Evolutionary conservation across 2,329 filamentous ascomycete species (phyloP), one percentile per base, ranked within the genome.

Genomic region (Ascochyta rabiei): DNA sequence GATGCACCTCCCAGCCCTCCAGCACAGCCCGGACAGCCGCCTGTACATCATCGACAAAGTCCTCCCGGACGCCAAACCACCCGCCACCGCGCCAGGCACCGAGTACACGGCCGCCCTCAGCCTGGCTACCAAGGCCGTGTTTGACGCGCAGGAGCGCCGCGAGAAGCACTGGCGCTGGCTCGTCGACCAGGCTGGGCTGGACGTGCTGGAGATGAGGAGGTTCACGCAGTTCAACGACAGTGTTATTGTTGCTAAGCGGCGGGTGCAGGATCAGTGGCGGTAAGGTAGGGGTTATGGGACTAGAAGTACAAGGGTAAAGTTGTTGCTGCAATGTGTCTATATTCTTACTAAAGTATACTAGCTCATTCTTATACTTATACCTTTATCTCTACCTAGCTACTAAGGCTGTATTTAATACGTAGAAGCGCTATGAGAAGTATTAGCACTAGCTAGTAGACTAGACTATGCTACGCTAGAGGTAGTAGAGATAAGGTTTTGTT

Each of bases 131-230:
- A 46, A 24, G 9, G 47, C 51, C 1, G 23, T 44, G 34, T 48
- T 39, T 5, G 52, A 28, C n/a, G 47, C 46, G n/a, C 52, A 47
- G 24, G 59, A 62, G 43, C 28, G 61, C 28, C 55, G 49, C 1
- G 60, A 63, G 40, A 41, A 18, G 31, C 49, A 62, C 10, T 65
- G 62, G 62, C 28, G 43, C 1, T 43, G 38, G 19, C 10, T 65
- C 23, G 6, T 65, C 0, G 46, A 47, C 4, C 45, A 57, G 42
- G 62, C 56, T 7, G 61, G 57, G 4, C 19, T 65, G 44, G 45
- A 50, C 31, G 18, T 62, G 12, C 47, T 54, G 13, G 56, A 53
- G 18, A 49, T 65, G 5, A 24, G 52, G 19, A 53, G 33, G 21
- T 48, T 24, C 3, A 40, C 35, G 16, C 35, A 41, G 15, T 51